A percentile compares a stretch with the other conserved stretches of the same genome.
phyloP scores from a whole-genome alignment of 2,329 filamentous ascomycete species.

The Pseudohalonectria lignicola region DNA sequence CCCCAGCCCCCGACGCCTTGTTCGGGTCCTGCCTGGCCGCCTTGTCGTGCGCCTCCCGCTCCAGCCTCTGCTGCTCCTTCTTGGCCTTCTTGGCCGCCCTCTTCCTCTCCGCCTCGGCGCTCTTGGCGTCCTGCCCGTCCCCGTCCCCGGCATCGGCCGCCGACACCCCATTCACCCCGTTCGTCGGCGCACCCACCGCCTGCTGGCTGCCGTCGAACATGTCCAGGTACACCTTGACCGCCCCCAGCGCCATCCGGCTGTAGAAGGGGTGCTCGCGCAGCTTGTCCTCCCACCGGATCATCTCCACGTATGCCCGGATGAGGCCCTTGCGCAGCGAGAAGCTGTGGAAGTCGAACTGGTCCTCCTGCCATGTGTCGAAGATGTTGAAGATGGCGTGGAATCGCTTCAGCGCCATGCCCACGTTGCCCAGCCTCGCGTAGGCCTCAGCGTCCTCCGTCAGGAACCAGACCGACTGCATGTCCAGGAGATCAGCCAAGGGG shows the following conservation, averaged over 20 bases:
- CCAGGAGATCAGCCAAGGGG: slow-evolving; percentile 78
- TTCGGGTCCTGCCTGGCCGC: slow-evolving; percentile 75
- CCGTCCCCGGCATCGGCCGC: slow-evolving; percentile 31
- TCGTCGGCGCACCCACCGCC: slow-evolving; percentile 41
- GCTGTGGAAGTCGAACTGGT: slow-evolving; percentile 97
- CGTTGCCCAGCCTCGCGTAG: slow-evolving; percentile 69
- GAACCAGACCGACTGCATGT: slow-evolving; percentile 99
- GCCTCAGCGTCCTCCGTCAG: slow-evolving; percentile 91
- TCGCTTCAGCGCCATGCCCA: slow-evolving; percentile 81
- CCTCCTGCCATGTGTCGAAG: slow-evolving; percentile 95
- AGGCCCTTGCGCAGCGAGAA: slow-evolving; percentile 97
- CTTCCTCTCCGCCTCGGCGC: slow-evolving; percentile 66
- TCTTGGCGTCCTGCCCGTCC: slow-evolving; percentile 46
- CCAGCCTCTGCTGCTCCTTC: slow-evolving; percentile 53
- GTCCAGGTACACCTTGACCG: slow-evolving; percentile 68
- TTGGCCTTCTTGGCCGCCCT: slow-evolving; percentile 86
- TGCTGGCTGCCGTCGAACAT: slow-evolving; percentile 57
- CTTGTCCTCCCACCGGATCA: slow-evolving; percentile 92
- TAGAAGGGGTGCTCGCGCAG: slow-evolving; percentile 91
- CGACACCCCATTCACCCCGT: slow-evolving; percentile 55
- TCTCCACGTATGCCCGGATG: slow-evolving; percentile 87
- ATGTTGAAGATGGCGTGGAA: slow-evolving; percentile 84
- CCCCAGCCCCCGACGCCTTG: slow-evolving; percentile 59
- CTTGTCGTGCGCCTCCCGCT: slow-evolving; percentile 70
- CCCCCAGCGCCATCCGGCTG: slow-evolving; percentile 69